phyloP scores from a whole-genome alignment of 2,329 filamentous ascomycete species.

The Alternaria sp. region DNA sequence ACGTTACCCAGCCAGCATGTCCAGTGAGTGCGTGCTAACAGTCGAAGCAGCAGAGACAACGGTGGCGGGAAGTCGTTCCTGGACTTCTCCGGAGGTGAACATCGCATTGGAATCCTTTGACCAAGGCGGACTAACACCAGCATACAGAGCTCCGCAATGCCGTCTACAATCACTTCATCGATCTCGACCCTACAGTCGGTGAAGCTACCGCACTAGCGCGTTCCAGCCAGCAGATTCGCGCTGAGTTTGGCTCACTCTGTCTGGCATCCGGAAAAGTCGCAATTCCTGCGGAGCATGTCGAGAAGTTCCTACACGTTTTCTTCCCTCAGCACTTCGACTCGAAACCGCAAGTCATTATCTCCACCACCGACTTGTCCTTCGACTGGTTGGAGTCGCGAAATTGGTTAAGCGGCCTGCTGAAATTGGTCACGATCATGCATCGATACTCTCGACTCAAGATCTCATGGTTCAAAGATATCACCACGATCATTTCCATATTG shows the following conservation, averaged over 20 bases:
- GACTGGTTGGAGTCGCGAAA: no score
- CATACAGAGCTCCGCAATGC: neutral
- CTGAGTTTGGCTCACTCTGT: neutral
- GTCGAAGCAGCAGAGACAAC: rapidly evolving
- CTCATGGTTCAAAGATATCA: no score
- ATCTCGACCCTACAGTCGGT: neutral
- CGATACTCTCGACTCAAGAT: no score
- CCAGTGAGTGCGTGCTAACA: neutral
- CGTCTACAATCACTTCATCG: neutral
- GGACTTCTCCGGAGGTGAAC: neutral
- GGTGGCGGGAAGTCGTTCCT: neutral
- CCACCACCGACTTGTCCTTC: no score
- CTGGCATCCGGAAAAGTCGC: rapidly evolving
- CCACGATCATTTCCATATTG: no score
- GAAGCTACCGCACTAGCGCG: neutral
- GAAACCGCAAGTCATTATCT: no score
- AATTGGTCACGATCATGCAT: no score
- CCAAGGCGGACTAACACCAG: neutral
- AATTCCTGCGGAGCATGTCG: neutral
- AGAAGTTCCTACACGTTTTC: neutral
- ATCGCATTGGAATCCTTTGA: rapidly evolving
- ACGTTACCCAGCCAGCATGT: neutral
- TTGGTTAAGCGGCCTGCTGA: no score
- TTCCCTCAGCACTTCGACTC: neutral
- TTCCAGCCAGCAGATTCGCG: neutral